Conservation (phyloP, 2,329 filamentous ascomycete genomes). For the Colletotrichum godetiae region DNA sequence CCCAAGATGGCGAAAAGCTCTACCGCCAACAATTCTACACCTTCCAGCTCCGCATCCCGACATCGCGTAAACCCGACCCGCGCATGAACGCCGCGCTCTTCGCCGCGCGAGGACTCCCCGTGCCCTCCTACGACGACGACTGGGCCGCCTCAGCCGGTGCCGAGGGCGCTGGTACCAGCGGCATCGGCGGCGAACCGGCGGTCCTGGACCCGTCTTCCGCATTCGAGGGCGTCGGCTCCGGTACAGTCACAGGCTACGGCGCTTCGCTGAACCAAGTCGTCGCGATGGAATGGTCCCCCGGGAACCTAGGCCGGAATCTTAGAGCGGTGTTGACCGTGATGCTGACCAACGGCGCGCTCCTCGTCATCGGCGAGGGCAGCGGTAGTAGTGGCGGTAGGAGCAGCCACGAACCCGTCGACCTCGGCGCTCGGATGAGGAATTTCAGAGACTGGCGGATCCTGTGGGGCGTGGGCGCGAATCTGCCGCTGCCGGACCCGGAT, state of each 20-base stretch:
- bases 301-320: constrained; percentile 65
- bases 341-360: constrained; percentile 61
- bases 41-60: constrained; percentile 46
- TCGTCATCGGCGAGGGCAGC: constrained; percentile 60
- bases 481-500: constrained; percentile 59
- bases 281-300: constrained; percentile 67
- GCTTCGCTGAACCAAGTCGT: constrained; percentile 66
- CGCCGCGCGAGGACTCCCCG: constrained; percentile 47
- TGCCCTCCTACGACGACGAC: constrained; percentile 42
- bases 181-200: constrained; percentile 21
- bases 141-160: not conserved
- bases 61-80: constrained; percentile 50
- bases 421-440: constrained; percentile 48
- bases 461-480: constrained; percentile 65
- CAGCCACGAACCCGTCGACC: constrained; percentile 37
- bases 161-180: not conserved
- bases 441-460: constrained; percentile 64
- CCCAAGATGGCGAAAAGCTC: constrained; percentile 10
- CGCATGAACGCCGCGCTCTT: constrained; percentile 60
- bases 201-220: constrained; percentile 44
- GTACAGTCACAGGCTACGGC: constrained; percentile 59
- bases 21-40: constrained; percentile 46
- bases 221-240: constrained; percentile 55
- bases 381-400: constrained; percentile 1
- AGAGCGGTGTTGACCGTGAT: constrained; percentile 64